Base-by-base conservation (phyloP, 129 eudicot species). In the Flaveria sonorensis region DNA sequence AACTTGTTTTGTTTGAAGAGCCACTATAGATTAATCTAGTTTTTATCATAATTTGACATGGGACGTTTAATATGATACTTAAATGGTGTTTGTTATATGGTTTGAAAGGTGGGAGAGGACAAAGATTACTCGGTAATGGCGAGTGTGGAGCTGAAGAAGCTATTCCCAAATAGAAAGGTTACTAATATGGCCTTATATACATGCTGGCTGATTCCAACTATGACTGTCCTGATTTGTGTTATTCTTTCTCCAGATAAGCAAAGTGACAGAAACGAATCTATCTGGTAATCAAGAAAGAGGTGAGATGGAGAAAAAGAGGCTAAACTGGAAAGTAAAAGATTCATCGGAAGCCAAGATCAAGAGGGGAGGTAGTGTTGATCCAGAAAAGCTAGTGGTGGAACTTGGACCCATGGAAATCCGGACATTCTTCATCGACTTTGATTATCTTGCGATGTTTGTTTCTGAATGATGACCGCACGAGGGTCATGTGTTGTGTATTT, bases 401-500 rank as follows among this genome's bases (percentile, higher is more conserved):
- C 91, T 93, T 74, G 96, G 86, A 28, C 97, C 98, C 9, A 88
- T 88, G 98, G 97, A 88, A 86, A 88, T 93, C 76, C 82, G 97
- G 43, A 90, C 97, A 64, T 93, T 90, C 77, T 63, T 92, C 57
- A 67, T 92, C 14, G 75, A 85, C 70, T 80, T 89, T 24, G 81
- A 81, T 68, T 16, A 83, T 80, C 85, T 82, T 16, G 67, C 47
- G 60, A 79, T 81, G 72, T 78, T 75, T 81, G 86, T 78, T 77
- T 83, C 90, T 73, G 59, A 79, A 61, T 65, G 42, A 61, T 46
- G 68, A 72, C 28, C 36, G 24, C 28, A 10, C 3, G n/a, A 14
- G 18, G 19, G 72, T 47, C 50, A 28, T 65, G 73, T 36, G n/a
- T 50, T 16, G 50, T 63, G 72, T 64, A 10, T 74, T 11, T 62